Conservation (phyloP, 116 monocot genomes). For the Dioscorea cayenensis region DNA sequence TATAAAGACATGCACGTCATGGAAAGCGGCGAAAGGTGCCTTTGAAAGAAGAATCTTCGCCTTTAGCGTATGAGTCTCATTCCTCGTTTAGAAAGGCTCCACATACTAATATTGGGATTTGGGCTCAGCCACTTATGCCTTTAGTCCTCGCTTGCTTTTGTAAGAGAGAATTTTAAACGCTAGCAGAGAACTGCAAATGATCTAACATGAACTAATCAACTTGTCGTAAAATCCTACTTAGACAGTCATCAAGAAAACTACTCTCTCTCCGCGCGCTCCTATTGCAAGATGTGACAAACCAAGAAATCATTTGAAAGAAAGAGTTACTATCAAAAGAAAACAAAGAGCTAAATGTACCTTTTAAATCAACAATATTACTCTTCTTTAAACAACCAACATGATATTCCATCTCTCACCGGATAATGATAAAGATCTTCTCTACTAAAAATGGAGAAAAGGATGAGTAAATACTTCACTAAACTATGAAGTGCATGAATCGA, state of each 20-base stretch:
- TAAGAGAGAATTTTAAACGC: no score
- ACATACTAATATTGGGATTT: constrained; percentile 32
- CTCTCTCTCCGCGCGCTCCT: no score
- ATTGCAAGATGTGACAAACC: constrained; percentile 8
- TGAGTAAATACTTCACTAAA: background rate
- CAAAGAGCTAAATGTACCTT: constrained; percentile 30
- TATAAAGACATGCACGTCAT: constrained; percentile 22
- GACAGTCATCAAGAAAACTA: no score
- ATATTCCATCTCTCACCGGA: constrained; percentile 86
- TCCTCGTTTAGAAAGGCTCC: no score
- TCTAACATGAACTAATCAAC: no score
- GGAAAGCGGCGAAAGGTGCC: constrained; percentile 49
- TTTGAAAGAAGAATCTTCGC: constrained; percentile 31
- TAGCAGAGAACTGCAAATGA: no score
- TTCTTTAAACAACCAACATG: constrained; percentile 90
- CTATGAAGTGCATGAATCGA: background rate
- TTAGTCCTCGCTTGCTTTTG: constrained; percentile 32
- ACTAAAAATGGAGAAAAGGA: background rate
- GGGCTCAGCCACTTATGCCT: constrained; percentile 9
- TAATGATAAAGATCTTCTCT: background rate
- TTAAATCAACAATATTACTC: constrained; percentile 62
- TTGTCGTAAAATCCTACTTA: no score
- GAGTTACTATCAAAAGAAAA: no score
- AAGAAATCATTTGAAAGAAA: background rate
- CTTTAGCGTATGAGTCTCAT: no score